These are phyloP conservation scores for Mortierella sp. DNA, from an alignment of 371 early-diverging fungal genomes.

Conservation along the genomic window DNA sequence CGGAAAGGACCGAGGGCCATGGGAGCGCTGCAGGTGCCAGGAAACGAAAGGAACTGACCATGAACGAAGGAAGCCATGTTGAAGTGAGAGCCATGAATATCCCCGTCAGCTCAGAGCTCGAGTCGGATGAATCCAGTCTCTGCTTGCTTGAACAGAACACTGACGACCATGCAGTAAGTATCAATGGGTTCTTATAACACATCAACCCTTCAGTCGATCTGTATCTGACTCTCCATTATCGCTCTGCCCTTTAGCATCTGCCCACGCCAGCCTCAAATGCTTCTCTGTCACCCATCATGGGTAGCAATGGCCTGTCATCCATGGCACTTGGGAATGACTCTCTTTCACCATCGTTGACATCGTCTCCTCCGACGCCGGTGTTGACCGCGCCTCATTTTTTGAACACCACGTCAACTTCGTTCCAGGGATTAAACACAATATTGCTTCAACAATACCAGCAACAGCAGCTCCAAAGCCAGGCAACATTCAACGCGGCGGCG, in stretches of 20 bases:
- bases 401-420: constrained; percentile 12
- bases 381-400: constrained; percentile 29
- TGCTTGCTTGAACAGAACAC: constrained; percentile 19
- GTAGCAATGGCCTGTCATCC: constrained; percentile 9
- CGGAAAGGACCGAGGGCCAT: neutral
- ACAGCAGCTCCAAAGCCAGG: constrained; percentile 30
- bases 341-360: constrained; percentile 41
- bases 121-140: constrained; percentile 31
- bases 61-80: constrained; percentile 8
- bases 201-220: too few relatives aligned
- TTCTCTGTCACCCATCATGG: constrained; percentile 31
- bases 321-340: constrained; percentile 26
- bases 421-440: constrained; percentile 26
- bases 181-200: neutral
- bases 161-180: constrained; percentile 28
- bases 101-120: constrained; percentile 34
- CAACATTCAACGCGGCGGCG: constrained; percentile 16
- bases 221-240: neutral
- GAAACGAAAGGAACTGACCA: constrained; percentile 17
- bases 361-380: constrained; percentile 45
- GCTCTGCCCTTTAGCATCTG: constrained; percentile 8
- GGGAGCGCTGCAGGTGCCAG: neutral
- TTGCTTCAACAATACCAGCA: constrained; percentile 49
- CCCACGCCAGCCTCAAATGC: constrained; percentile 33
- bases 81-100: constrained; percentile 50